Evolutionary conservation across 192 early-diverging fungal species (phyloP).

Genomic region (Dissophora globulifera): DNA sequence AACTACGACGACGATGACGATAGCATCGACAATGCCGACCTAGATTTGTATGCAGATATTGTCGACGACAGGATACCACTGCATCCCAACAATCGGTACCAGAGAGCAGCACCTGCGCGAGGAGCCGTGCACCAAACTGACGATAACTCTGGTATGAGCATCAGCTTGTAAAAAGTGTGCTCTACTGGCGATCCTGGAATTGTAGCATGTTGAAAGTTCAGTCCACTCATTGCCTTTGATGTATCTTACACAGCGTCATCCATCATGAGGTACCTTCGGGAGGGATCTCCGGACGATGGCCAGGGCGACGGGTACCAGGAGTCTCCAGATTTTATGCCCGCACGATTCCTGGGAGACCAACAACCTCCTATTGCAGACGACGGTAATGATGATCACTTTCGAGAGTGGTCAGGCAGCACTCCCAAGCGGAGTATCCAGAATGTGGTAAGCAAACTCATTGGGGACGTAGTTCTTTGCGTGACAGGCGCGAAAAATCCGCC

Average conservation of each 20-base stretch:
- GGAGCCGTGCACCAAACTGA: constrained; percentile 3
- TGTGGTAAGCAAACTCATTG: no score
- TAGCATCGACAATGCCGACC: constrained; percentile 42
- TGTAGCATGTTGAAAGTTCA: no score
- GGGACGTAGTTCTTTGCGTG: no score
- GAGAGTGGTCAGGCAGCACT: constrained; percentile 11
- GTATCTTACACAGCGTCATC: constrained; percentile 7
- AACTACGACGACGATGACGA: background rate
- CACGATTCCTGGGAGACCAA: background rate
- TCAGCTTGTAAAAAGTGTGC: no score
- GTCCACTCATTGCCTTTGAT: no score
- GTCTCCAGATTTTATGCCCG: constrained; percentile 2
- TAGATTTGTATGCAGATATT: constrained; percentile 36
- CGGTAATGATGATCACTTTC: constrained; percentile 24
- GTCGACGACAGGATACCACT: constrained; percentile 16
- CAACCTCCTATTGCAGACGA: background rate
- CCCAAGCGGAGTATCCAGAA: constrained; percentile 5
- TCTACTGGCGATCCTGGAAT: no score
- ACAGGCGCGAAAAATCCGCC: no score
- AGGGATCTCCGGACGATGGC: constrained; percentile 14
- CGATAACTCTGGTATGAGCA: constrained; percentile 13
- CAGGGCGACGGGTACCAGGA: constrained; percentile 13
- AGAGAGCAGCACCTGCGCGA: background rate
- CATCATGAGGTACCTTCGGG: constrained; percentile 13
- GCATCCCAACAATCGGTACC: background rate